Evolutionary conservation across 1,284 basidiomycete species (phyloP).

Genomic region (Nidula niveotomentosa): DNA sequence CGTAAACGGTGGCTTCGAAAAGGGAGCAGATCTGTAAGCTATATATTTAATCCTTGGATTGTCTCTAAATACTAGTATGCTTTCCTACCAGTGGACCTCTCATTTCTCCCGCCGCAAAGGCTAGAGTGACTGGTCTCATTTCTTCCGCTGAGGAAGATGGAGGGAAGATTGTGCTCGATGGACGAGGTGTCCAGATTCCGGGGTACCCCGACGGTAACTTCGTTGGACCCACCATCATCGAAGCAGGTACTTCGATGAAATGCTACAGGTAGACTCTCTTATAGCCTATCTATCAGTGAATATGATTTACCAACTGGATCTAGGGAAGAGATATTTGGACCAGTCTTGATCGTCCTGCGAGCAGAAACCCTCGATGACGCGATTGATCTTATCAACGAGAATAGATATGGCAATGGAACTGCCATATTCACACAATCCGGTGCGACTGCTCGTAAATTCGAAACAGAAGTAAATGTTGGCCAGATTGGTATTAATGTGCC

Average conservation of each 20-base stretch:
- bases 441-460: constrained; percentile 94
- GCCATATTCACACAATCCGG: constrained; percentile 97
- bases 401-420: constrained; percentile 93
- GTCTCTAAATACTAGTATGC: constrained; percentile 4
- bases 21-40: constrained; percentile 81
- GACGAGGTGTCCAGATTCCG: constrained; percentile 67
- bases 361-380: constrained; percentile 92
- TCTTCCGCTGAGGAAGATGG: constrained; percentile 84
- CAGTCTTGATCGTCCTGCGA: constrained; percentile 80
- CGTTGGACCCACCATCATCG: constrained; percentile 91
- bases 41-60: constrained; percentile 1
- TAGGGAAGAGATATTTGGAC: constrained; percentile 96
- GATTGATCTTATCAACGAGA: constrained; percentile 86
- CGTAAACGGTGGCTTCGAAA: constrained; percentile 91
- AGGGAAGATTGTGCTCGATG: constrained; percentile 88
- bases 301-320: background rate
- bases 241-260: constrained; percentile 81
- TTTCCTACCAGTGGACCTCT: constrained; percentile 75
- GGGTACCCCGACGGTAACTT: constrained; percentile 93
- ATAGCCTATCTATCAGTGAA: background rate
- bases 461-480: constrained; percentile 86
- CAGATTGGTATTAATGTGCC: constrained; percentile 95
- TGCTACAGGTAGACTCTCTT: constrained; percentile 71
- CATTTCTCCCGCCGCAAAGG: constrained; percentile 87
- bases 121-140: constrained; percentile 79